These are phyloP conservation scores for Mycena olivaceomarginata DNA, from an alignment of 768 basidiomycete species.

Conservation along the genomic window DNA sequence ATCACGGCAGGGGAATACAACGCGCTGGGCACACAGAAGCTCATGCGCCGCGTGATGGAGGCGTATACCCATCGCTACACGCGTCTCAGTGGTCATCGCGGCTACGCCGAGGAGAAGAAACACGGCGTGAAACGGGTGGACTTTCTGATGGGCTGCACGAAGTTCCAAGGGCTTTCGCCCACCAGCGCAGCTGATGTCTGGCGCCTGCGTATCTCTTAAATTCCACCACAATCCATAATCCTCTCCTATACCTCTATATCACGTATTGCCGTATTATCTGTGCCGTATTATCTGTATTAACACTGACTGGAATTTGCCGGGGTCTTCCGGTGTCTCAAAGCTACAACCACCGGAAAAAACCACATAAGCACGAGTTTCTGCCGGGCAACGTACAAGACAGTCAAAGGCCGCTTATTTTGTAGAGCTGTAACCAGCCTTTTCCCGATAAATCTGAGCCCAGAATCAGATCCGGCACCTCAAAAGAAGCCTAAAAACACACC, in stretches of 20 bases:
- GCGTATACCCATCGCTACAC: slow-evolving; percentile 55
- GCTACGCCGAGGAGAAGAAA: slow-evolving; percentile 52
- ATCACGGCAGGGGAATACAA: slow-evolving; percentile 56
- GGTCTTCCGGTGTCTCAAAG: no score
- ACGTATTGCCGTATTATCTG: neutral
- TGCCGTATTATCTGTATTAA: no score
- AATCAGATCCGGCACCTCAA: no score
- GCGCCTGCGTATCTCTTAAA: slow-evolving; percentile 4
- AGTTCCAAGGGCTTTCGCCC: slow-evolving; percentile 20
- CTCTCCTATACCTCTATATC: neutral
- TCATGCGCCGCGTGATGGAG: slow-evolving; percentile 50
- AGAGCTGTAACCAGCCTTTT: no score
- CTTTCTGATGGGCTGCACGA: slow-evolving; percentile 54
- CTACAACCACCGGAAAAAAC: neutral
- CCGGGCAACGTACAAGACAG: neutral
- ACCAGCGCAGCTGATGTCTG: slow-evolving; percentile 11
- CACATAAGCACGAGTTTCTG: neutral
- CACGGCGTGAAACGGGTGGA: slow-evolving; percentile 63
- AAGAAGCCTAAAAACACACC: no score
- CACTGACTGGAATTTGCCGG: no score
- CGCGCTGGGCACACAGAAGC: slow-evolving; percentile 47
- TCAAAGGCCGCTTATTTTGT: no score
- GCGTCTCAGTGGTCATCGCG: slow-evolving; percentile 46
- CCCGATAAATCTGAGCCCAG: no score
- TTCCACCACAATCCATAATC: neutral